phyloP scores from a whole-genome alignment of 225 moss, liverwort and hornwort genomes.

The Bryum argenteum region DNA sequence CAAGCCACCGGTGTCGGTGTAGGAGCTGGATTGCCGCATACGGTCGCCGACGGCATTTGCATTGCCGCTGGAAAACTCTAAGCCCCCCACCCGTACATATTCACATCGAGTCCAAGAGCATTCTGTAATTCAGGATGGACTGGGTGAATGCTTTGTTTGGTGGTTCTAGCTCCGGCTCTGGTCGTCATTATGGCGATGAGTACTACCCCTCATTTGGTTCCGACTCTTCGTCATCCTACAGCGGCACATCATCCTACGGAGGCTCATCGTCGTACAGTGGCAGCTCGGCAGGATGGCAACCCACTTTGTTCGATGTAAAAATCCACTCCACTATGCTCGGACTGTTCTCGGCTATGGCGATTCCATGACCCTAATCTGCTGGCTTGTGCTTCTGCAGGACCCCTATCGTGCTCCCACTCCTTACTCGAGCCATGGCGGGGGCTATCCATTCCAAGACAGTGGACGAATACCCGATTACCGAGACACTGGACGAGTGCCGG shows the following conservation, averaged over 20 bases:
- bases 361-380: background rate
- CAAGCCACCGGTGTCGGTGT: slow-evolving; percentile 36
- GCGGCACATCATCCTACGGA: slow-evolving; percentile 12
- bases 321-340: background rate
- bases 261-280: slow-evolving; percentile 18
- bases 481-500: slow-evolving; percentile 36
- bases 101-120: background rate
- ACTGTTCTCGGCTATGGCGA: background rate
- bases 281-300: slow-evolving; percentile 46
- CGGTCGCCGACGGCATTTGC: slow-evolving; percentile 23
- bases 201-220: slow-evolving; percentile 45
- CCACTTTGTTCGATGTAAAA: slow-evolving; percentile 53
- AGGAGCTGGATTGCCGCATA: slow-evolving; percentile 22
- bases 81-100: background rate
- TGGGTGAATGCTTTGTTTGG: slow-evolving; percentile 59
- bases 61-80: slow-evolving; percentile 15
- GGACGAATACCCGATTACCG: background rate
- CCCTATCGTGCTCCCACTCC: slow-evolving; percentile 18
- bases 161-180: slow-evolving; percentile 53
- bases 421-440: slow-evolving; percentile 43
- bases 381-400: slow-evolving; percentile 34
- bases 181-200: slow-evolving; percentile 58
- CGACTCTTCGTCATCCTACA: slow-evolving; percentile 26
- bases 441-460: slow-evolving; percentile 40
- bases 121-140: slow-evolving; percentile 37